phyloP scores from a whole-genome alignment of 208 protist species.

The Naegleria gruberi region DNA sequence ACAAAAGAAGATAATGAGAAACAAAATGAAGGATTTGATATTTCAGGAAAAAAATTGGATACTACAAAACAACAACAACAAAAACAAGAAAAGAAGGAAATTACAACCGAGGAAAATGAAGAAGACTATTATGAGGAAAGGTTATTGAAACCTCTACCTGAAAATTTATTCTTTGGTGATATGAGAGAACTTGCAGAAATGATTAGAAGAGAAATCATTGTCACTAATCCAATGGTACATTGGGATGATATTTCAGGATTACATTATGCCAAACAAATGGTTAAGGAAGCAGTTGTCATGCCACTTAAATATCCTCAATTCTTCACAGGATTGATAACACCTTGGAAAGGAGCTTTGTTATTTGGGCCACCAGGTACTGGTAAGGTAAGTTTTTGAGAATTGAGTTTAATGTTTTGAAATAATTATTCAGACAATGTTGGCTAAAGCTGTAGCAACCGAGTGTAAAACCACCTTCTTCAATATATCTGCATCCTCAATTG shows the following conservation, averaged over 20 bases:
- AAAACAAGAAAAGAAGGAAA: not conserved
- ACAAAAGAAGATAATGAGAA: not conserved
- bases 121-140: conserved; percentile 18
- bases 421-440: conserved; percentile 41
- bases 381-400: not conserved
- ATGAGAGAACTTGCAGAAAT: conserved; percentile 39
- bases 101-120: not conserved
- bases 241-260: conserved; percentile 41
- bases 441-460: conserved; percentile 48
- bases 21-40: not conserved
- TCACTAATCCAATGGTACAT: conserved; percentile 44
- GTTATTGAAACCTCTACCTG: conserved; percentile 19
- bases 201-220: conserved; percentile 62
- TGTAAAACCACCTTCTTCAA: conserved; percentile 42
- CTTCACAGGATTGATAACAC: conserved; percentile 50
- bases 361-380: conserved; percentile 56
- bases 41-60: not conserved
- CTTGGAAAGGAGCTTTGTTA: conserved; percentile 75
- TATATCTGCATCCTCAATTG: conserved; percentile 33
- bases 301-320: conserved; percentile 35
- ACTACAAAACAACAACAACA: not conserved
- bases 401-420: not conserved
- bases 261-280: conserved; percentile 30
- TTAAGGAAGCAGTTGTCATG: conserved; percentile 42
- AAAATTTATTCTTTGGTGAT: conserved; percentile 14